Evolutionary conservation across 2,329 filamentous ascomycete genomes (phyloP).

Genomic region (Xylogone sp.): DNA sequence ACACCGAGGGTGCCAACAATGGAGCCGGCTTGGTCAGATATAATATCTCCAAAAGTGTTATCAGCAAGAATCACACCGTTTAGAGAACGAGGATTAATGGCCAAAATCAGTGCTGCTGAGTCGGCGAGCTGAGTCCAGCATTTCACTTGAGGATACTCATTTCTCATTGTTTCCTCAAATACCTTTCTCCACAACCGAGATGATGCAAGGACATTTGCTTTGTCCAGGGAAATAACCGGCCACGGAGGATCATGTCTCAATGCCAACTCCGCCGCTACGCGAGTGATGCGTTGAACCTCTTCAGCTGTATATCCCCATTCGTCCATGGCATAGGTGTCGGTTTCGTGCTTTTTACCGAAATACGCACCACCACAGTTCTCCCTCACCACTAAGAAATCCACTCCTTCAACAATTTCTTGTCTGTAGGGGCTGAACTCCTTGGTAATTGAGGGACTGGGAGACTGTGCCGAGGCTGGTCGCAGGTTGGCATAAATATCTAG

Average conservation of each 20-base stretch:
- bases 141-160: conserved; percentile 1
- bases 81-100: neutral
- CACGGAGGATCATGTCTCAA: neutral
- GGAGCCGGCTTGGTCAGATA: conserved; percentile 1
- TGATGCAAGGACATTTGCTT: conserved; percentile 4
- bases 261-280: conserved; percentile 2
- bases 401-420: conserved; percentile 1
- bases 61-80: conserved; percentile 1
- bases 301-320: neutral
- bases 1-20: conserved; percentile 2
- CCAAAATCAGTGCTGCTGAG: conserved; percentile 2
- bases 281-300: conserved; percentile 1
- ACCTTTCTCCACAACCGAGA: conserved; percentile 2
- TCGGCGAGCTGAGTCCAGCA: neutral
- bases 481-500: conserved; percentile 2
- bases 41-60: conserved; percentile 4
- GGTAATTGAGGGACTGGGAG: neutral
- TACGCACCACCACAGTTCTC: conserved; percentile 3
- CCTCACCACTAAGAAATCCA: conserved; percentile 1
- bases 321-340: conserved; percentile 1
- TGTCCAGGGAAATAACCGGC: conserved; percentile 1
- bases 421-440: neutral
- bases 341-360: conserved; percentile 1
- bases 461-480: neutral
- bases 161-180: neutral